These are phyloP conservation scores for Leptosphaerulina australis DNA, from an alignment of 2,329 filamentous ascomycete species.

Conservation along the genomic window DNA sequence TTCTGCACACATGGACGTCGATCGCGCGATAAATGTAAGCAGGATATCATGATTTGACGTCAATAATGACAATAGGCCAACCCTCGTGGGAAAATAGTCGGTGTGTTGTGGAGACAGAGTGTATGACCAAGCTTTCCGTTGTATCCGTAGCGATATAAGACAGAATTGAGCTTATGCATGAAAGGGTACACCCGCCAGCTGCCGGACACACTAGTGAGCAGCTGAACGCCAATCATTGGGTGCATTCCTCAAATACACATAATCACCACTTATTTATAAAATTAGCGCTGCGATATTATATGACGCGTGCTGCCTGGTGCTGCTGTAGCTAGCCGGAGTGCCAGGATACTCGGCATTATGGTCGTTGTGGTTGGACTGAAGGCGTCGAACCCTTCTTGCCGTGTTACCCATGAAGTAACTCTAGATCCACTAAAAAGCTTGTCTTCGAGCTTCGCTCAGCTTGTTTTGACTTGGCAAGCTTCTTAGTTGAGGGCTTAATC, in stretches of 20 bases:
- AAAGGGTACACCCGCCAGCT: slow-evolving; percentile 8
- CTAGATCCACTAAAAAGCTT: slow-evolving; percentile 10
- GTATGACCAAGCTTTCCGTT: background rate
- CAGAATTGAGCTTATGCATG: background rate
- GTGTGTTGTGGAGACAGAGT: background rate
- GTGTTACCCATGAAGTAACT: background rate
- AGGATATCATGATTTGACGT: slow-evolving; percentile 1
- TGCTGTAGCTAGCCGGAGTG: background rate
- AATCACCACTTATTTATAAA: background rate
- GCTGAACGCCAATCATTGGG: slow-evolving; percentile 5
- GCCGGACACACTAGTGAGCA: slow-evolving; percentile 7
- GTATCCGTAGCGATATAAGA: background rate
- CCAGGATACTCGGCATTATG: slow-evolving; percentile 4
- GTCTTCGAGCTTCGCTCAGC: background rate
- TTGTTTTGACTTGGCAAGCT: slow-evolving; percentile 11
- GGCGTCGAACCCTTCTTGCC: slow-evolving; percentile 1
- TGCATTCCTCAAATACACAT: background rate
- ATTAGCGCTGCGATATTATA: background rate
- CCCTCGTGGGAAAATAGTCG: background rate
- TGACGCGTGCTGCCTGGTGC: slow-evolving; percentile 6
- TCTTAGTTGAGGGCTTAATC: background rate
- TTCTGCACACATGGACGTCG: background rate
- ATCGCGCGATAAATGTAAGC: background rate
- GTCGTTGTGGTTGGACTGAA: background rate
- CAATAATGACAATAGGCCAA: background rate